Conservation (phyloP, 352 stramenopile genomes). For the Peronospora belbahrii region DNA sequence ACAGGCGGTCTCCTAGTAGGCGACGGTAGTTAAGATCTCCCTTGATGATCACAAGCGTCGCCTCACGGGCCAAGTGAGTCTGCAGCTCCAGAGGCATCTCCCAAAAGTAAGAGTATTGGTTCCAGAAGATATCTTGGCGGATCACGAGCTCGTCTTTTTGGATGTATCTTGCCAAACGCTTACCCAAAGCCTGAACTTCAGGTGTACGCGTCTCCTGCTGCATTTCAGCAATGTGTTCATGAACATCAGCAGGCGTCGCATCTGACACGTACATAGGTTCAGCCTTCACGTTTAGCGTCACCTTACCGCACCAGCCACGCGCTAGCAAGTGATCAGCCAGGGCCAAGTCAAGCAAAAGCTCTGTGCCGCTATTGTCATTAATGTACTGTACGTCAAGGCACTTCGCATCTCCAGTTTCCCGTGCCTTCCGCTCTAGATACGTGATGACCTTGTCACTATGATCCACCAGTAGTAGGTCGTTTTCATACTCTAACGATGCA, state of each 20-base stretch:
- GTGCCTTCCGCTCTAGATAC: conserved; percentile 25
- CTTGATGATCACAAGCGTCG: conserved; percentile 92
- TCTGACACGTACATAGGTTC: conserved; percentile 81
- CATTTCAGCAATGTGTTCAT: conserved; percentile 57
- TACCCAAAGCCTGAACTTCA: conserved; percentile 42
- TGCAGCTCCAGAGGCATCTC: conserved; percentile 41
- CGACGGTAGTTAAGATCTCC: conserved; percentile 97
- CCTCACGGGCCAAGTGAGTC: conserved; percentile 20
- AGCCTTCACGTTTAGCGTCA: conserved; percentile 68
- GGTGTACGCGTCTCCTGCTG: conserved; percentile 18
- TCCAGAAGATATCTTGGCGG: conserved; percentile 45
- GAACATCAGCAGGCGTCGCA: conserved; percentile 44
- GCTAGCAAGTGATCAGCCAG: conserved; percentile 55
- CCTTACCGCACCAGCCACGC: conserved; percentile 36
- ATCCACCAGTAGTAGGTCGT: conserved; percentile 54
- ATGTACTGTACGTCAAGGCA: conserved; percentile 43
- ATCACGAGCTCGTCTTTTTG: conserved; percentile 18
- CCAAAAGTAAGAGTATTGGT: conserved; percentile 69
- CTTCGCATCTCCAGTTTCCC: conserved; percentile 10
- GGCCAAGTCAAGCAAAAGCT: conserved; percentile 60
- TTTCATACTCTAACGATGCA: conserved; percentile 47
- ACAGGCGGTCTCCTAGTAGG: conserved; percentile 90
- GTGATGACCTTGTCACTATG: conserved; percentile 42
- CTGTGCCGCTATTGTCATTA: conserved; percentile 75
- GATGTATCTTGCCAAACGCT: conserved; percentile 34